A percentile compares a stretch with the other conserved stretches of the same genome.
phyloP scores from a whole-genome alignment of 2,329 filamentous ascomycete genomes.

The Aspergillus sp. region DNA sequence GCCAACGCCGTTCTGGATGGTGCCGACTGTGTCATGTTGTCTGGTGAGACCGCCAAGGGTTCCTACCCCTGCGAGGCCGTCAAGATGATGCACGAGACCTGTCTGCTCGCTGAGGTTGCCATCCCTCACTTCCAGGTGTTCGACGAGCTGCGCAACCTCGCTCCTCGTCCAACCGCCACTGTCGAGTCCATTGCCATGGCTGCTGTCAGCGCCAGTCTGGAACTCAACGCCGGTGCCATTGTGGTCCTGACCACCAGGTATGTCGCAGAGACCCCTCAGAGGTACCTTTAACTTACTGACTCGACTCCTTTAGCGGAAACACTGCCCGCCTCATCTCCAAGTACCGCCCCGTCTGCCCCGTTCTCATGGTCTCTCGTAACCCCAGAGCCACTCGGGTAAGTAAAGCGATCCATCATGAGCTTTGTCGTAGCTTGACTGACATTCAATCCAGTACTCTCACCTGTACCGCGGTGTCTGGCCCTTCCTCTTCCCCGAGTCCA shows the following conservation, averaged over 20 bases:
- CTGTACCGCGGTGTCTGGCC: slow-evolving; percentile 97
- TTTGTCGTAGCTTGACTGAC: neutral
- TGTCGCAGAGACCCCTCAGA: slow-evolving; percentile 20
- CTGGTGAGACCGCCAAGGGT: slow-evolving; percentile 98
- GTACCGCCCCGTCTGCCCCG: slow-evolving; percentile 97
- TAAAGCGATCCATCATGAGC: slow-evolving; percentile 6
- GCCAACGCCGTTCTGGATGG: slow-evolving; percentile 97
- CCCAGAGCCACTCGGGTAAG: slow-evolving; percentile 69
- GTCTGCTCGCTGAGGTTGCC: slow-evolving; percentile 92
- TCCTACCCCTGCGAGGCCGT: slow-evolving; percentile 90
- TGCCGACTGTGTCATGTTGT: slow-evolving; percentile 99
- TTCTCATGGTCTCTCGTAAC: slow-evolving; percentile 98
- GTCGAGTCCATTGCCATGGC: slow-evolving; percentile 96
- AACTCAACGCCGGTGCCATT: slow-evolving; percentile 94
- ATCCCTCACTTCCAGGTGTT: slow-evolving; percentile 97
- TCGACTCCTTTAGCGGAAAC: slow-evolving; percentile 61
- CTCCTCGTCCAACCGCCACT: slow-evolving; percentile 78
- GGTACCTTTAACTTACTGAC: slow-evolving; percentile 19
- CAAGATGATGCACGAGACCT: slow-evolving; percentile 97
- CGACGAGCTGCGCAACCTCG: slow-evolving; percentile 85
- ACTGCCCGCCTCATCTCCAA: slow-evolving; percentile 95
- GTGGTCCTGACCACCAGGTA: slow-evolving; percentile 89
- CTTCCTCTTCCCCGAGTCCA: slow-evolving; percentile 87
- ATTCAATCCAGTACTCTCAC: slow-evolving; percentile 67
- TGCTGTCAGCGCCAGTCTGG: slow-evolving; percentile 89